Base-by-base conservation (phyloP, 345 rosid species). In the Lepidium didymum region DNA sequence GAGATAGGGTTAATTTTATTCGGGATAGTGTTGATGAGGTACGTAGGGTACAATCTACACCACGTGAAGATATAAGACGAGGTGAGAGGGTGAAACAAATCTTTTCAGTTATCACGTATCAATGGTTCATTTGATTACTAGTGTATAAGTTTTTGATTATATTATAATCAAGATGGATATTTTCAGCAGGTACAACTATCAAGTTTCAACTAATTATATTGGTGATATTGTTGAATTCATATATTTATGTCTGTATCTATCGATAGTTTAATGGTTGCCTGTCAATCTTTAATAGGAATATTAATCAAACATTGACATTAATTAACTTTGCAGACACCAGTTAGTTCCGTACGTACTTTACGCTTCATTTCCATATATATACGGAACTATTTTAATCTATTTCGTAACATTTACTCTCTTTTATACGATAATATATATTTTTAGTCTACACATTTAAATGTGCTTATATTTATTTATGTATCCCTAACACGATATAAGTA, bases 321-420 rank as follows among this genome's bases (percentile, higher is more conserved):
- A 45, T 54, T 31, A 69, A 44, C 67, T 38, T 59, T 50, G 16
- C 58, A 60, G 73, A 61, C 61, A 40, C 59, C n/a, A n/a, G n/a
- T n/a, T 38, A 4, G 21, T 61, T 51, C 29, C 42, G 52, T 50
- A 21, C 25, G 35, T 58, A 49, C n/a, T 31, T 27, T 68, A 37
- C 41, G 29, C 53, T 61, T 44, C 44, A 41, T 42, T 42, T 61
- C 37, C 67, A n/a, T n/a, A 41, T 25, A 33, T 7, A 25, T 15
- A 10, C 4, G 16, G 15, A 53, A 62, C 53, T 23, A 34, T 61
- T 62, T 70, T 12, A 14, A 34, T 60, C 52, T 36, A 35, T 52
- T 62, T 53, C 37, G 10, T 23, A 27, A n/a, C 0, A 50, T 51
- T 64, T 21, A 21, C 23, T n/a, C n/a, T n/a, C n/a, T n/a, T n/a